phyloP scores from a whole-genome alignment of 2,329 filamentous ascomycete genomes.

The Pochonia chlamydosporia region DNA sequence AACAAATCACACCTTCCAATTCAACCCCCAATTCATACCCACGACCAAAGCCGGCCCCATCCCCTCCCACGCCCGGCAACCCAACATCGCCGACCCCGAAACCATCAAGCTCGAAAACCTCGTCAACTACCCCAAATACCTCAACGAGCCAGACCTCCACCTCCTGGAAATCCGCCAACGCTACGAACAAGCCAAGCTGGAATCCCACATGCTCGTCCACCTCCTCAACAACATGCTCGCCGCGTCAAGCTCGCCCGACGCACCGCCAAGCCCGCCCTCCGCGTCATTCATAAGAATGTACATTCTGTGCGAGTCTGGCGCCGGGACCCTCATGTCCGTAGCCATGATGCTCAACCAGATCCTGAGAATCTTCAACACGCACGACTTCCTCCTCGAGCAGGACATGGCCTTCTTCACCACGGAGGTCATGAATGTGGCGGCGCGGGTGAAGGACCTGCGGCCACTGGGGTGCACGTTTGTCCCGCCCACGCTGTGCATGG shows the following conservation, averaged over 20 bases:
- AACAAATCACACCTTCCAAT: background rate
- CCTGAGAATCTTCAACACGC: too few species aligned
- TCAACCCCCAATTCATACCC: background rate
- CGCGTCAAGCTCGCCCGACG: too few species aligned
- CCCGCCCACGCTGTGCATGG: background rate
- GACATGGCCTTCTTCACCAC: too few species aligned
- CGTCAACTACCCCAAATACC: background rate
- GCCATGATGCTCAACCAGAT: too few species aligned
- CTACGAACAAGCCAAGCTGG: background rate
- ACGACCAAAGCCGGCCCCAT: background rate
- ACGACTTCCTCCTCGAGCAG: too few species aligned
- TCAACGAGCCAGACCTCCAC: background rate
- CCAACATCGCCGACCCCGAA: background rate
- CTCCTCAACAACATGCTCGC: background rate
- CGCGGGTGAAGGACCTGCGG: too few species aligned
- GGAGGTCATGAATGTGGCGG: too few species aligned
- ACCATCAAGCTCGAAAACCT: constrained; percentile 1
- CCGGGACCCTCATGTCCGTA: too few species aligned
- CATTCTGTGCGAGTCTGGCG: too few species aligned
- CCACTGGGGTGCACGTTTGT: too few species aligned
- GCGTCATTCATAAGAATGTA: too few species aligned
- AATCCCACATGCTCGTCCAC: background rate
- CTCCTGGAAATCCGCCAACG: background rate
- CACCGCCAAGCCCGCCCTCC: too few species aligned
- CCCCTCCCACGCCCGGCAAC: background rate